These are phyloP conservation scores for Dovyalis caffra DNA, from an alignment of 345 rosid genomes.

Conservation along the genomic window DNA sequence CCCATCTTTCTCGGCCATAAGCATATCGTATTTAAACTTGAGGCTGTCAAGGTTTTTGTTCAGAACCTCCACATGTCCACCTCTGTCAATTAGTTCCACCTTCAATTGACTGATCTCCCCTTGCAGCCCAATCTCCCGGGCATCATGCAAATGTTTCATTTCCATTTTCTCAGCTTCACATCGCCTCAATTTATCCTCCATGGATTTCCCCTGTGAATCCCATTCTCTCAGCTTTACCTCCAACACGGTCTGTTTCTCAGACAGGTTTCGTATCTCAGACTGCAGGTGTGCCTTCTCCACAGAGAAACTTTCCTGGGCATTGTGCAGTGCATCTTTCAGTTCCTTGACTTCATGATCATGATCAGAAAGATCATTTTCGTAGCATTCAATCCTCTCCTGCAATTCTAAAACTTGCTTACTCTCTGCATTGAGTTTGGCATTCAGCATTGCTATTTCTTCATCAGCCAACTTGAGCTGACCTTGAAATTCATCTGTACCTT, in stretches of 20 bases:
- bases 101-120: slow-evolving; percentile 38
- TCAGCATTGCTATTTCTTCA: slow-evolving; percentile 44
- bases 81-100: slow-evolving; percentile 42
- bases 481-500: slow-evolving; percentile 34
- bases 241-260: slow-evolving; percentile 42
- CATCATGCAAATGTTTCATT: slow-evolving; percentile 4
- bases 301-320: slow-evolving; percentile 61
- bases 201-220: slow-evolving; percentile 58
- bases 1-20: slow-evolving; percentile 39
- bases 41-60: slow-evolving; percentile 31
- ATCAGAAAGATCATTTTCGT: slow-evolving; percentile 60
- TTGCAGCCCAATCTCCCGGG: slow-evolving; percentile 33
- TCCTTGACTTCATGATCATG: slow-evolving; percentile 64
- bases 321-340: slow-evolving; percentile 54
- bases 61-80: slow-evolving; percentile 30
- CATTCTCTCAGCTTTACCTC: slow-evolving; percentile 54
- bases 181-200: slow-evolving; percentile 62
- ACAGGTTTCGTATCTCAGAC: slow-evolving; percentile 54
- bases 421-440: slow-evolving; percentile 50
- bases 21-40: slow-evolving; percentile 24
- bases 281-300: slow-evolving; percentile 61
- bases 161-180: slow-evolving; percentile 45
- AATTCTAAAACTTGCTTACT: slow-evolving; percentile 55
- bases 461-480: slow-evolving; percentile 48
- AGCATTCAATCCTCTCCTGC: slow-evolving; percentile 50